phyloP scores from a whole-genome alignment of 106 monocot species.

The Acanthochlamys bracteata region DNA sequence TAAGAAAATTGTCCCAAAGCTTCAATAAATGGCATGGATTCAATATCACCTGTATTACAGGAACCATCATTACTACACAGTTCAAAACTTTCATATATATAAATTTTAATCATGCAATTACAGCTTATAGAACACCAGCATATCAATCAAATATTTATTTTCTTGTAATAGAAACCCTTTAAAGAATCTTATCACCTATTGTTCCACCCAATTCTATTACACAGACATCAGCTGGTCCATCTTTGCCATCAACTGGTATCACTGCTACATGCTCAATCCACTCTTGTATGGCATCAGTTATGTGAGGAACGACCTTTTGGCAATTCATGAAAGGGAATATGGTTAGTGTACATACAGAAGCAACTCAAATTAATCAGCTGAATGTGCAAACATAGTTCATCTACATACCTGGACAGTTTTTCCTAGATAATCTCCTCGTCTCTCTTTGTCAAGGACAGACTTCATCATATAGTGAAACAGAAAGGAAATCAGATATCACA shows the following conservation, averaged over 20 bases:
- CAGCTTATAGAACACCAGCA: not conserved
- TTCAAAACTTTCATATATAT: too few relatives aligned
- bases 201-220: conserved; percentile 66
- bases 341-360: conserved; percentile 1
- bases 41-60: conserved; percentile 68
- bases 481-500: not conserved
- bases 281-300: conserved; percentile 63
- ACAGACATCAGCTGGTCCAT: conserved; percentile 58
- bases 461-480: conserved; percentile 2
- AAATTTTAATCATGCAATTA: too few relatives aligned
- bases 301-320: conserved; percentile 64
- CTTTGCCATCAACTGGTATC: conserved; percentile 58
- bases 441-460: conserved; percentile 67
- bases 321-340: too few relatives aligned
- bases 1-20: conserved; percentile 55
- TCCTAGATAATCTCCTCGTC: conserved; percentile 62
- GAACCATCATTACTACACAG: not conserved
- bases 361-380: not conserved
- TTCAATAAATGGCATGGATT: conserved; percentile 87
- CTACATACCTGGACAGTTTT: conserved; percentile 65
- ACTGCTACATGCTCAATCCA: conserved; percentile 55
- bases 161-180: not conserved
- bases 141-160: not conserved
- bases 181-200: conserved; percentile 30
- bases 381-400: not conserved